Conservation (phyloP, 2,329 filamentous ascomycete genomes). For the Apiospora marii region DNA sequence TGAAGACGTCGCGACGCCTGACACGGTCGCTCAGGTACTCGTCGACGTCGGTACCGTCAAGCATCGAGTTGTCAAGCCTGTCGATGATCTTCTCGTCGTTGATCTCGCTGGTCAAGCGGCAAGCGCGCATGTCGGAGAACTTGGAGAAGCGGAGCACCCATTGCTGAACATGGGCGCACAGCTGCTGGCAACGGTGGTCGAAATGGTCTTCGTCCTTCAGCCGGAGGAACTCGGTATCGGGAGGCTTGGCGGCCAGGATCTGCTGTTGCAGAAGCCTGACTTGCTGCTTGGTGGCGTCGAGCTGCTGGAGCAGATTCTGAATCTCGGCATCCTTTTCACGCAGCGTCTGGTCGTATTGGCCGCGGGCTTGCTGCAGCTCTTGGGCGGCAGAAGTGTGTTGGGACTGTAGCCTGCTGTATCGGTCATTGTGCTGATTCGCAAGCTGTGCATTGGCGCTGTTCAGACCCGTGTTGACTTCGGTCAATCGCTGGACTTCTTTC, state of each 20-base stretch:
- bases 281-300: conserved; percentile 74
- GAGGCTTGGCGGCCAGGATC: conserved; percentile 65
- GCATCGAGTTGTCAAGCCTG: conserved; percentile 89
- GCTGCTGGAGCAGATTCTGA: conserved; percentile 75
- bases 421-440: conserved; percentile 76
- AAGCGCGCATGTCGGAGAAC: conserved; percentile 91
- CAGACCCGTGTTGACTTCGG: conserved; percentile 83
- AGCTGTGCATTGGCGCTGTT: conserved; percentile 80
- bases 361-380: conserved; percentile 74
- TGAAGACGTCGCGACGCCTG: conserved; percentile 90
- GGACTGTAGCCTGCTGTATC: conserved; percentile 71
- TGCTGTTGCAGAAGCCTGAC: conserved; percentile 65
- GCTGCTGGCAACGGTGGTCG: conserved; percentile 88
- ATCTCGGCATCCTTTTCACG: conserved; percentile 87
- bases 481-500: conserved; percentile 81
- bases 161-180: conserved; percentile 95
- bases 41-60: conserved; percentile 95
- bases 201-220: conserved; percentile 94
- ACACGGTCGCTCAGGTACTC: conserved; percentile 87
- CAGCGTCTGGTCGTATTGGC: conserved; percentile 69
- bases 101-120: conserved; percentile 83
- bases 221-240: conserved; percentile 77
- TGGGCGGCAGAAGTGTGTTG: conserved; percentile 71
- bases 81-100: conserved; percentile 93
- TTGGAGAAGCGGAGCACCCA: conserved; percentile 99